These are phyloP conservation scores for Volvariella volvacea DNA, from an alignment of 1,284 basidiomycete genomes.

Conservation along the genomic window DNA sequence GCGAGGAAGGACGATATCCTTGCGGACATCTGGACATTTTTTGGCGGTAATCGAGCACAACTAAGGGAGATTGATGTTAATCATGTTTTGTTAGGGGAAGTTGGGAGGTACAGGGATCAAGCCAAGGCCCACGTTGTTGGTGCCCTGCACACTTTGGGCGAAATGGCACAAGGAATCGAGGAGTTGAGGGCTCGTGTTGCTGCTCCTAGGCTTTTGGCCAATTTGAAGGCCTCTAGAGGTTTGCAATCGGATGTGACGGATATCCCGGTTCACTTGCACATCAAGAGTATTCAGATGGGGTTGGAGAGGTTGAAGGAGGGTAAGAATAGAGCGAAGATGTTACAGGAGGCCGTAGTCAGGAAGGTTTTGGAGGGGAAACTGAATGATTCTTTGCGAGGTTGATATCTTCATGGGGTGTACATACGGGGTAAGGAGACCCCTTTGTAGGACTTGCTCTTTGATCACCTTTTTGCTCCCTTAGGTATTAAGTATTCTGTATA, in stretches of 20 bases:
- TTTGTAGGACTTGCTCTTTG: too few relatives aligned
- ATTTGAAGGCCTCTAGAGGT: too few relatives aligned
- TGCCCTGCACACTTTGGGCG: slow-evolving; percentile 50
- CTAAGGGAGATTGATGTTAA: slow-evolving; percentile 44
- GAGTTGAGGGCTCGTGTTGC: slow-evolving; percentile 63
- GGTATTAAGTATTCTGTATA: too few relatives aligned
- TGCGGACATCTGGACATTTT: slow-evolving; percentile 55
- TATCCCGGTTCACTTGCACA: slow-evolving; percentile 65
- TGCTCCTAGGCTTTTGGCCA: slow-evolving; percentile 50
- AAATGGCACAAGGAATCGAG: slow-evolving; percentile 66
- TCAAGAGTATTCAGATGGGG: slow-evolving; percentile 59
- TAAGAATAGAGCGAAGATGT: slow-evolving; percentile 33
- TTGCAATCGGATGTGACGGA: slow-evolving; percentile 18
- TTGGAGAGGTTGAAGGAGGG: slow-evolving; percentile 57
- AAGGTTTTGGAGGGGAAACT: slow-evolving; percentile 20
- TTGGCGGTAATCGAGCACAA: slow-evolving; percentile 51
- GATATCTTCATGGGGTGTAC: too few relatives aligned
- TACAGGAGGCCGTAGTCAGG: slow-evolving; percentile 29
- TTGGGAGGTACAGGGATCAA: slow-evolving; percentile 48
- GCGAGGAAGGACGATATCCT: slow-evolving; percentile 47
- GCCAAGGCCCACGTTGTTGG: slow-evolving; percentile 58
- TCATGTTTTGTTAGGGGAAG: slow-evolving; percentile 42
- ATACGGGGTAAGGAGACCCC: too few relatives aligned
- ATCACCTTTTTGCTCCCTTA: too few relatives aligned
- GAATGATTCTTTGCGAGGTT: too few relatives aligned